Evolutionary conservation across 352 stramenopile species (phyloP).

Genomic region (Phytopythium boreale): DNA sequence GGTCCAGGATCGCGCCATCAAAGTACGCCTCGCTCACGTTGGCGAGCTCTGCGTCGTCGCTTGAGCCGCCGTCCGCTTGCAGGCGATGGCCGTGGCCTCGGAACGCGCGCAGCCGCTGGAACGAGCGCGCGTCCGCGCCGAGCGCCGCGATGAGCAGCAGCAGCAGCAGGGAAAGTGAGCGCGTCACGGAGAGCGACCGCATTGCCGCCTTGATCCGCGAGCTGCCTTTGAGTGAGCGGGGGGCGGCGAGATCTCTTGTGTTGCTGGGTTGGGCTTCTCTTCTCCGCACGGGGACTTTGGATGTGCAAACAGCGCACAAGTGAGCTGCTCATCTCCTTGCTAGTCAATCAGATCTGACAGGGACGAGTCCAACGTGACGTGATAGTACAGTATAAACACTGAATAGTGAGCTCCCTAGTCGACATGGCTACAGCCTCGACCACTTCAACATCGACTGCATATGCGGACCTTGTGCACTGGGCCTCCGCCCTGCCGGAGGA

Average conservation of each 20-base stretch:
- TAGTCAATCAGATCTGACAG: background rate
- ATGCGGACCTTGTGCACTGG: no score
- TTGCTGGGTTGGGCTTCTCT: background rate
- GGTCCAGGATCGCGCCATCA: constrained; percentile 57
- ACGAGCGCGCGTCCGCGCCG: constrained; percentile 20
- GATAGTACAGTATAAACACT: no score
- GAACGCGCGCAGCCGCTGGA: constrained; percentile 64
- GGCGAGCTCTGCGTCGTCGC: constrained; percentile 19
- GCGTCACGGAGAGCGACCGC: background rate
- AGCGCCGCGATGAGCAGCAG: background rate
- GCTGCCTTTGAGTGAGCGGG: background rate
- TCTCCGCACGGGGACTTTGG: background rate
- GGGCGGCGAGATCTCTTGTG: background rate
- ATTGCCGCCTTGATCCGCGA: background rate
- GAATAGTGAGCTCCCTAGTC: no score
- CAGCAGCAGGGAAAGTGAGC: background rate
- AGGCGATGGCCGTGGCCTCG: constrained; percentile 67
- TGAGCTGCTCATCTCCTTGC: background rate
- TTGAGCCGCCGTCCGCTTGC: constrained; percentile 37
- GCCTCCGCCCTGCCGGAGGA: no score
- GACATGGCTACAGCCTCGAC: no score
- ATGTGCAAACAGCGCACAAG: background rate
- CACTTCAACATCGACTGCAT: no score
- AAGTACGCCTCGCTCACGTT: constrained; percentile 60
- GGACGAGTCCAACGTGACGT: no score